A percentile compares a stretch with the other conserved stretches of the same genome.
These are phyloP conservation scores for Lactarius deliciosus DNA, from an alignment of 768 basidiomycete species.

Conservation along the genomic window DNA sequence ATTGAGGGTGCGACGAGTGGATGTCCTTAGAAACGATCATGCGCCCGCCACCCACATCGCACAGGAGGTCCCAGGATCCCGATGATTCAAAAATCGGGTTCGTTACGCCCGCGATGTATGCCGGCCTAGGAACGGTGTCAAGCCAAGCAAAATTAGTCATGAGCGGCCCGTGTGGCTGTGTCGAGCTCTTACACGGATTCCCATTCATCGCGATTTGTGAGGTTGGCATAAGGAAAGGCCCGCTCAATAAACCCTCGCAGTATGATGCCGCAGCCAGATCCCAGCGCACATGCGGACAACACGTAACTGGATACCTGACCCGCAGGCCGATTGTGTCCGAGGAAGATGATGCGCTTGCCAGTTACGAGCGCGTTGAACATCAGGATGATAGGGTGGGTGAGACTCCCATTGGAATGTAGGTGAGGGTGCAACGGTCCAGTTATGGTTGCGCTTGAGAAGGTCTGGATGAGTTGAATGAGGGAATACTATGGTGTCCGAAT, in stretches of 20 bases:
- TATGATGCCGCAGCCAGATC: constrained; percentile 82
- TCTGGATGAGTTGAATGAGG: constrained; percentile 83
- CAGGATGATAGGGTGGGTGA: constrained; percentile 92
- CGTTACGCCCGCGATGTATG: constrained; percentile 95
- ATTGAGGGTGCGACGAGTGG: constrained; percentile 45
- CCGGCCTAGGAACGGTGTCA: constrained; percentile 55
- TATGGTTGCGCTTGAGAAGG: constrained; percentile 66
- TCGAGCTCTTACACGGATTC: constrained; percentile 68
- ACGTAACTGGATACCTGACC: constrained; percentile 90
- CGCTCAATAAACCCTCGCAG: constrained; percentile 86
- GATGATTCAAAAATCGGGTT: constrained; percentile 94
- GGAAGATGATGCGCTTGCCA: constrained; percentile 90
- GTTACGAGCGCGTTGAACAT: constrained; percentile 96
- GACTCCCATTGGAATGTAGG: constrained; percentile 85
- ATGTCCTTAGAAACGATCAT: constrained; percentile 91
- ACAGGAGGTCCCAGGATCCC: constrained; percentile 88
- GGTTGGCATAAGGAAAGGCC: constrained; percentile 93
- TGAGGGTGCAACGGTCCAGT: constrained; percentile 85
- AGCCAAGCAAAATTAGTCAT: constrained; percentile 1
- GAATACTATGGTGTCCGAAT: constrained; percentile 64
- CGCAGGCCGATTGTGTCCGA: constrained; percentile 88
- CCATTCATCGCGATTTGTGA: constrained; percentile 87
- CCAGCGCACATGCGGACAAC: constrained; percentile 90
- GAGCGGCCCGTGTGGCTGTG: constrained; percentile 7
- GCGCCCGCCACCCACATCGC: constrained; percentile 84